A percentile compares a stretch with the other conserved stretches of the same genome.
Conservation (phyloP, 768 basidiomycete species). For the Mrakia frigida region DNA sequence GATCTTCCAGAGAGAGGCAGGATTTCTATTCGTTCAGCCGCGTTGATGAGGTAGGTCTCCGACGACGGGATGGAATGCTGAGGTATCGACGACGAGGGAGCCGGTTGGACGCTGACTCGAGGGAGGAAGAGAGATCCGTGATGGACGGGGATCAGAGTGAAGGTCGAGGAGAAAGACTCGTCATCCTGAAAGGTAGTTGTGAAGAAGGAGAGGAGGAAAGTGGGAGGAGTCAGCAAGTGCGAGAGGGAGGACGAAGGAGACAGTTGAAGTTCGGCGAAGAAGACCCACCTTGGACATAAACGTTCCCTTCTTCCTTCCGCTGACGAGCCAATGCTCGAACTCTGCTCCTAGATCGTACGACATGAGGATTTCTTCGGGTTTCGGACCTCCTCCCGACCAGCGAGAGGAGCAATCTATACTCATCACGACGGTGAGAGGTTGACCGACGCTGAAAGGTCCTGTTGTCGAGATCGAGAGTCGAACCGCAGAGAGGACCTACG, state of each 20-base stretch:
- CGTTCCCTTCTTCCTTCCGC: slow-evolving; percentile 79
- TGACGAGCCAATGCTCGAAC: slow-evolving; percentile 76
- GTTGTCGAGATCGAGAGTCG: background rate
- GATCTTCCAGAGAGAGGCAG: slow-evolving; percentile 75
- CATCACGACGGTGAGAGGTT: slow-evolving; percentile 68
- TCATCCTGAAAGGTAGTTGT: slow-evolving; percentile 52
- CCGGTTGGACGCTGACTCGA: slow-evolving; percentile 53
- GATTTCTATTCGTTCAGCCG: slow-evolving; percentile 73
- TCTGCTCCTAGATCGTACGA: slow-evolving; percentile 73
- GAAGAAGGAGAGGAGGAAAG: slow-evolving; percentile 24
- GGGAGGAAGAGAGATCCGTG: slow-evolving; percentile 77
- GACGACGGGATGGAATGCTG: slow-evolving; percentile 48
- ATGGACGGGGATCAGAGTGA: slow-evolving; percentile 80
- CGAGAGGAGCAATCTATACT: slow-evolving; percentile 67
- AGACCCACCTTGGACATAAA: slow-evolving; percentile 63
- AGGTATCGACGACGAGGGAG: slow-evolving; percentile 47
- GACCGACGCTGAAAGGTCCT: slow-evolving; percentile 58
- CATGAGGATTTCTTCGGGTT: slow-evolving; percentile 52
- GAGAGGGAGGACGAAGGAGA: background rate
- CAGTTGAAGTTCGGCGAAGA: background rate
- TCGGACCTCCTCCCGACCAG: slow-evolving; percentile 52
- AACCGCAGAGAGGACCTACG: slow-evolving; percentile 23
- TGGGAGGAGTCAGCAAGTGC: background rate
- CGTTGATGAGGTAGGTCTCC: slow-evolving; percentile 79
- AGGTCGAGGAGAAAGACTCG: slow-evolving; percentile 54